A percentile compares a stretch with the other conserved stretches of the same genome.
These are phyloP conservation scores for Corymbia maculata DNA, from an alignment of 345 rosid genomes.

Conservation along the genomic window DNA sequence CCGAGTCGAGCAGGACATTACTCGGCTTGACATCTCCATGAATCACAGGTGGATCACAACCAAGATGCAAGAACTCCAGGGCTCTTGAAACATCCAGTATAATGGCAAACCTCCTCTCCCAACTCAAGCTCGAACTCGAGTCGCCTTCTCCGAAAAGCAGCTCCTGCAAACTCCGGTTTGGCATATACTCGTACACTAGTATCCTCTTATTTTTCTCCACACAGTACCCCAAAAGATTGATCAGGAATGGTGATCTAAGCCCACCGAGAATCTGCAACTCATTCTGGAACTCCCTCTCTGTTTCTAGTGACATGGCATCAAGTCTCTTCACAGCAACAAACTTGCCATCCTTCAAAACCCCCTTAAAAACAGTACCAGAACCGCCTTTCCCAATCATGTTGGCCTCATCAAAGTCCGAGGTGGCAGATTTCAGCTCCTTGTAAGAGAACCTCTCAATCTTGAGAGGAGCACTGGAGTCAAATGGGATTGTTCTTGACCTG, in stretches of 20 bases:
- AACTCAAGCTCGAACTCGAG: constrained; percentile 32
- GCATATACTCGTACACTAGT: constrained; percentile 93
- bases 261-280: constrained; percentile 97
- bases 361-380: constrained; percentile 85
- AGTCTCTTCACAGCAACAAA: constrained; percentile 76
- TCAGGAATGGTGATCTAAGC: constrained; percentile 66
- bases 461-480: constrained; percentile 44
- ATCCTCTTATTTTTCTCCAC: constrained; percentile 67
- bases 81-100: constrained; percentile 86
- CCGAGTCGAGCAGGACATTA: constrained; percentile 82
- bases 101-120: constrained; percentile 65
- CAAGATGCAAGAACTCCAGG: constrained; percentile 74
- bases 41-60: constrained; percentile 91
- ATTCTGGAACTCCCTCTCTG: constrained; percentile 88
- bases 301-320: constrained; percentile 48
- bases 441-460: constrained; percentile 66
- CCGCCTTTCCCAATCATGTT: constrained; percentile 94
- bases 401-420: constrained; percentile 55
- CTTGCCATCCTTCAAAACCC: constrained; percentile 71
- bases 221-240: constrained; percentile 75
- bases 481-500: constrained; percentile 74
- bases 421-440: constrained; percentile 72
- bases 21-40: constrained; percentile 98
- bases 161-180: constrained; percentile 86
- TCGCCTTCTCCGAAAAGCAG: constrained; percentile 52